Base-by-base conservation (phyloP, 2,329 filamentous ascomycete species). In the Trichoderma sp. region DNA sequence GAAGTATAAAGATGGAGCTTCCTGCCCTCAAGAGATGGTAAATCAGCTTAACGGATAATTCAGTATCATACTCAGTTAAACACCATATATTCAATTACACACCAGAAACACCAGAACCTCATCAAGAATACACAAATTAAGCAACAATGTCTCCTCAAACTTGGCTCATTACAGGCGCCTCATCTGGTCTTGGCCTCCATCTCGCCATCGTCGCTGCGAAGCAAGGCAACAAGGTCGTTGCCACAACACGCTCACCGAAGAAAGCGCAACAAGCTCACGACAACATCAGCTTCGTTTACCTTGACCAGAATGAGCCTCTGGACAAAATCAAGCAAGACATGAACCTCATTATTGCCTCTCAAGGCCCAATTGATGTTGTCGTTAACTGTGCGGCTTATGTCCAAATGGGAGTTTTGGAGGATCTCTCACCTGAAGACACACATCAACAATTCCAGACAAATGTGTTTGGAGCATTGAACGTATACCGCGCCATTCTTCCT, bases 381-480 rank as follows among this genome's bases (percentile, higher is more conserved):
- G 67, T 68, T 27, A 68, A 68, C 59, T 53, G 47, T 27, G 67
- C 67, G n/a, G 67, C 67, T 8, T 69, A 69, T 4, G 67, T 69
- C 3, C 67, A 69, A 47, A 69, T 52, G n/a, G 67, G 67, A 1
- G 65, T 61, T 33, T 16, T 69, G 4, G 67, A 69, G 7, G 67
- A 69, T 21, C 58, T 65, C 8, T 35, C 58, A 7, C 67, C 67
- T 5, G 67, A 69, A 29, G 67, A 65, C 11, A 69, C 60, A 33
- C 49, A 55, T 7, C 24, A 40, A 6, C 67, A 69, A 24, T 69
- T 64, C 8, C 67, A 65, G 2, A 61, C 67, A 2, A 69, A 69
- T 11, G 60, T 65, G 4, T 69, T 69, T 29, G 67, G 67, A 19
- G 56, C 67, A 21, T 31, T 69, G 3, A 65, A 69, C 7, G 67